Base-by-base conservation (phyloP, 345 rosid species). In the Raphanus raphanistrum region DNA sequence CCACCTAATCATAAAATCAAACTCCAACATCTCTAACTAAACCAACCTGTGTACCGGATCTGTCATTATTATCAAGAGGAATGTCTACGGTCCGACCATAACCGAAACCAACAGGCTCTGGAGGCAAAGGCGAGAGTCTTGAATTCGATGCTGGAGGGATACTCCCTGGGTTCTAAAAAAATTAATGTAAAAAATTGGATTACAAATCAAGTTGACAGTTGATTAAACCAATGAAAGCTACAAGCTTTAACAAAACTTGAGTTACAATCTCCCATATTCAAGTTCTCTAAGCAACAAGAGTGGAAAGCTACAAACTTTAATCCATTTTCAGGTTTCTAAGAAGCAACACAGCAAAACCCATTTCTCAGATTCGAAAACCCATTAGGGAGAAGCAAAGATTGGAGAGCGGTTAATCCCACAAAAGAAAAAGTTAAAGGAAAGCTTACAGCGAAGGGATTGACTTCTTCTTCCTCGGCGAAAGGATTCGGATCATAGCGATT, bases 71-170 rank as follows among this genome's bases (percentile, higher is more conserved):
- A 72, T 89, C 97, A 75, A 96, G 95, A 81, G 99, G 98, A 84
- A 96, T 91, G 85, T 96, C 97, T 67, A 90, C 69, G 3, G 98
- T 92, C 5, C 90, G 89, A 79, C 88, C 89, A 69, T 86, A 90
- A 71, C 61, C 63, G 57, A 87, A 90, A 73, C 86, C 99, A 75
- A 86, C 91, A 28, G 97, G 98, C 79, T 96, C 98, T 4, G 88
- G 97, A 80, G 99, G 98, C 76, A 96, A 95, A 33, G 99, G 99
- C 6, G 99, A 88, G 73, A 96, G 97, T 88, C 92, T 89, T 4
- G 99, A 90, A 78, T 88, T 86, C 33, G 90, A 68, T 45, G 94
- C 88, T 2, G 95, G 88, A 2, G 93, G 93, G 57, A 82, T 88
- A 77, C 80, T 79, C 79, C 80, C 82, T 26, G 70, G 69, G 78